Conservation (phyloP, 2,329 filamentous ascomycete genomes). For the Ciborinia camelliae region DNA sequence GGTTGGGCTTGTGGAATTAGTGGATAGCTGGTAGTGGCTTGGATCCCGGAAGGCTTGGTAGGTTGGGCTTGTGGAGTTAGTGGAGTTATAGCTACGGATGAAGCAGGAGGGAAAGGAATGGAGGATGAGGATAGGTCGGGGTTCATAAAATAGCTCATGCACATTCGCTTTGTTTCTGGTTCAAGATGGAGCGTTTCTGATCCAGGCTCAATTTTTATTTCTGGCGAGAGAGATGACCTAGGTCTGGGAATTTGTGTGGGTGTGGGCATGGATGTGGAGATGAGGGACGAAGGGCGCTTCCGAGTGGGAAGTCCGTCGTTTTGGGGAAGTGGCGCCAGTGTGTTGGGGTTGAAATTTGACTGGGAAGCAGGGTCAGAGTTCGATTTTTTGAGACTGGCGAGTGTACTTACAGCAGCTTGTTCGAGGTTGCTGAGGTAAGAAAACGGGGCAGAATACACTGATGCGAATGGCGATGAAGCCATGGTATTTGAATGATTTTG, state of each 20-base stretch:
- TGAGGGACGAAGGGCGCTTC: background rate
- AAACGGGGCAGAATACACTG: too few species aligned
- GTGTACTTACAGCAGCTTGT: background rate
- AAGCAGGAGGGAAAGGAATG: background rate
- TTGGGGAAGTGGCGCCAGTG: background rate
- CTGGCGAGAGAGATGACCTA: background rate
- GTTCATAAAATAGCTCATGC: background rate
- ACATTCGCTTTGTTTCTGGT: background rate
- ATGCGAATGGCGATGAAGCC: background rate
- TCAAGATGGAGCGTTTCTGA: too few species aligned
- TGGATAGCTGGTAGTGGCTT: background rate
- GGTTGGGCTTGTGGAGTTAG: too few species aligned
- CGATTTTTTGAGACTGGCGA: background rate
- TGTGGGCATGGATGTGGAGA: background rate
- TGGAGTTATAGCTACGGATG: too few species aligned
- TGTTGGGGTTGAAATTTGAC: background rate
- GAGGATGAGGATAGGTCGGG: background rate
- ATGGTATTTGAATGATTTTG: background rate
- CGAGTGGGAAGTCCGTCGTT: background rate
- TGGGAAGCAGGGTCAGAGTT: too few species aligned
- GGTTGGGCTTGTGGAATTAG: too few species aligned
- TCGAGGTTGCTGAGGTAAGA: background rate
- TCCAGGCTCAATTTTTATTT: too few species aligned
- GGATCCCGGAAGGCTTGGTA: too few species aligned
- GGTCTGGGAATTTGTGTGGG: background rate